Conservation (phyloP, 345 rosid species). For the Hypericum androsaemum region DNA sequence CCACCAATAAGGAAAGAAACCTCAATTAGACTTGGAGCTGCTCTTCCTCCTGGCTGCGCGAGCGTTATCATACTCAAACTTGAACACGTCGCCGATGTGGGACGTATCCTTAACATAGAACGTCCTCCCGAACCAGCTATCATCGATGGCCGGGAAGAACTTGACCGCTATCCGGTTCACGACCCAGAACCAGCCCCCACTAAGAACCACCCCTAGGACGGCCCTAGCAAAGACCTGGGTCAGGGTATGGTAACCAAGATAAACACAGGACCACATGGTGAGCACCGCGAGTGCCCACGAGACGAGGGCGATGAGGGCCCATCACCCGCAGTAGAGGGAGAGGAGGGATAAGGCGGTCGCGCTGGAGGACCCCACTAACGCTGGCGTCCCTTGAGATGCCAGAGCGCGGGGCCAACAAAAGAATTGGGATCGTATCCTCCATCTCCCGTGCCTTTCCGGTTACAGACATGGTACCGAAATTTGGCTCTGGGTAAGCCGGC, state of each 20-base stretch:
- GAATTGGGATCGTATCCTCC: no score
- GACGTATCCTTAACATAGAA: constrained; percentile 88
- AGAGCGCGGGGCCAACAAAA: no score
- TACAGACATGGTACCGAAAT: no score
- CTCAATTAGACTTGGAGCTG: no score
- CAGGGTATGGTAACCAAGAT: constrained; percentile 79
- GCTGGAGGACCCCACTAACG: no score
- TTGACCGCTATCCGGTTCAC: constrained; percentile 42
- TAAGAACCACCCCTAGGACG: constrained; percentile 47
- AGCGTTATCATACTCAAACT: constrained; percentile 92
- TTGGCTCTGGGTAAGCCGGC: no score
- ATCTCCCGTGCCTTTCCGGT: no score
- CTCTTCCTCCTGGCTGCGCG: constrained; percentile 79
- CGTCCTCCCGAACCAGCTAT: constrained; percentile 61
- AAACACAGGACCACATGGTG: constrained; percentile 88
- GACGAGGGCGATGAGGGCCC: constrained; percentile 25
- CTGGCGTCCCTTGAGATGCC: no score
- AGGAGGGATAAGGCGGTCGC: no score
- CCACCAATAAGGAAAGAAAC: no score
- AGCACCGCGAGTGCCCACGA: constrained; percentile 60
- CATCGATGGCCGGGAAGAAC: constrained; percentile 67
- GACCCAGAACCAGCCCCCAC: no score
- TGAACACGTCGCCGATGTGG: constrained; percentile 65
- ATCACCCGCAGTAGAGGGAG: constrained; percentile 41
- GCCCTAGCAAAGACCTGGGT: constrained; percentile 89